Percentiles rank a stretch among this genome's conserved stretches.
These are phyloP conservation scores for Globisporangium emineosum DNA, from an alignment of 352 stramenopile genomes.

Conservation along the genomic window DNA sequence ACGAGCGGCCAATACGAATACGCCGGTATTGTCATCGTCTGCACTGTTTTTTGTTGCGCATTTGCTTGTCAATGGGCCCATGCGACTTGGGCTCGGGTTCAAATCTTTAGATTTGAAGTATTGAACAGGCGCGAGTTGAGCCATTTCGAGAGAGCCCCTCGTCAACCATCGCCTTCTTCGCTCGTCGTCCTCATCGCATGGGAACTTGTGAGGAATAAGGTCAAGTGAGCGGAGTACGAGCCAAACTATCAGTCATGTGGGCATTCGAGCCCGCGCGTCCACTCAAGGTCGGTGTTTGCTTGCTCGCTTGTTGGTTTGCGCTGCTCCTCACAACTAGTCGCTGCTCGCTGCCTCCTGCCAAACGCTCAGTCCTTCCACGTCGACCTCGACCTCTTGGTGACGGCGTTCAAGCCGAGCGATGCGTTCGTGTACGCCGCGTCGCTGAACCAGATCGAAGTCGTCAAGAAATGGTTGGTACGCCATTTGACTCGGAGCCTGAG, in stretches of 20 bases:
- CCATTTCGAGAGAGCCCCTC: not conserved
- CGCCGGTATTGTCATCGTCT: not conserved
- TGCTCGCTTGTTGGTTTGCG: not conserved
- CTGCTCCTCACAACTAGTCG: not conserved
- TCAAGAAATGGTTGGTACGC: slow-evolving; percentile 38
- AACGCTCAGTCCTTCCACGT: slow-evolving; percentile 43
- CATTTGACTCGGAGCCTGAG: not conserved
- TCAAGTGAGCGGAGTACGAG: not conserved
- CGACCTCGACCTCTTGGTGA: slow-evolving; percentile 32
- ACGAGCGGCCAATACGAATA: not conserved
- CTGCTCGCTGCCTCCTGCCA: not conserved
- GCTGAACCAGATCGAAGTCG: slow-evolving; percentile 60
- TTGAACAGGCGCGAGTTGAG: not conserved
- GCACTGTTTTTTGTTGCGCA: not conserved
- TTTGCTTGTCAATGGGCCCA: too few species aligned
- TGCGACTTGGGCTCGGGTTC: not conserved
- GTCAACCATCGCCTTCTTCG: not conserved
- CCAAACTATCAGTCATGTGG: slow-evolving; percentile 9
- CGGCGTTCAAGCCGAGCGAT: slow-evolving; percentile 37
- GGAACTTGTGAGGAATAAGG: not conserved
- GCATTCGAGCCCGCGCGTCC: slow-evolving; percentile 13
- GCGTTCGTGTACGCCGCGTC: slow-evolving; percentile 68
- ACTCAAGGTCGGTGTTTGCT: not conserved
- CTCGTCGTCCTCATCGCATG: not conserved
- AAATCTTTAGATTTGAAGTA: too few species aligned